phyloP scores from a whole-genome alignment of 2,329 filamentous ascomycete species.

The Sordariomycetes sp. region DNA sequence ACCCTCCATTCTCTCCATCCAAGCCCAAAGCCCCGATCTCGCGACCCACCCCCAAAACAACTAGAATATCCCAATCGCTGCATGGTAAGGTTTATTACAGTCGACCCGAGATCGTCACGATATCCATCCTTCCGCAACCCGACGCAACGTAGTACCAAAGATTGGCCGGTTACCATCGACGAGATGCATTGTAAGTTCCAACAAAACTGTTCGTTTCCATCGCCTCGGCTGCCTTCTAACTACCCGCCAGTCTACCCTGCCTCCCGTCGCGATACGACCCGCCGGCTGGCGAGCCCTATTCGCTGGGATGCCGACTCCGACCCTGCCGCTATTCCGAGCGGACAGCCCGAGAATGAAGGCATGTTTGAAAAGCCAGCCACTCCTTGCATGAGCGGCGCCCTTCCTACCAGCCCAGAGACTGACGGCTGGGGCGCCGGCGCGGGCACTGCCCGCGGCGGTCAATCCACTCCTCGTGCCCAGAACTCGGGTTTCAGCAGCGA shows the following conservation, averaged over 20 bases:
- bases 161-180: neutral
- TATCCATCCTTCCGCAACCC: neutral
- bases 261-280: neutral
- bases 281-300: too few species aligned
- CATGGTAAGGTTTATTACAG: neutral
- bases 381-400: too few species aligned
- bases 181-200: neutral
- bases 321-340: too few species aligned
- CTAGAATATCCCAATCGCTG: neutral
- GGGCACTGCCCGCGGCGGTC: too few species aligned
- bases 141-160: neutral
- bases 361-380: too few species aligned
- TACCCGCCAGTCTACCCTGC: neutral
- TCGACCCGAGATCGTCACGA: neutral
- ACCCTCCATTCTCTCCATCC: neutral
- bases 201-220: neutral
- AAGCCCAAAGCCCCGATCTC: neutral
- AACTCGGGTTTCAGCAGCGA: neutral
- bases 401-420: too few species aligned
- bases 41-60: neutral
- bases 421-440: too few species aligned
- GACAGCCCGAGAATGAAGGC: too few species aligned
- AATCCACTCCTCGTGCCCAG: neutral
- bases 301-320: too few species aligned
- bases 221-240: neutral